phyloP scores from a whole-genome alignment of 2,329 filamentous ascomycete species.

The Trichoderma breve region DNA sequence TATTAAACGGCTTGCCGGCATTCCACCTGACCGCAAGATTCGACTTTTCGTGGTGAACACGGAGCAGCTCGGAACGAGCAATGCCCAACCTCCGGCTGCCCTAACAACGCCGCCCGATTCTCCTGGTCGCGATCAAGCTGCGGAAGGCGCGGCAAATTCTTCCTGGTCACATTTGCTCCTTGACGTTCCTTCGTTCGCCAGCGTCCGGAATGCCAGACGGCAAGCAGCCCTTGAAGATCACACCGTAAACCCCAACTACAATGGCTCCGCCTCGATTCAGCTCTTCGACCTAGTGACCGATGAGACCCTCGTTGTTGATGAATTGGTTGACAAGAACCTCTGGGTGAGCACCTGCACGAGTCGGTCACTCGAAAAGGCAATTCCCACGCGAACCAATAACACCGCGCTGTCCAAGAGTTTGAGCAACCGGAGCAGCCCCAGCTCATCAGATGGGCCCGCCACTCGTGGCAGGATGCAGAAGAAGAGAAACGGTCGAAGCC shows the following conservation, averaged over 20 bases:
- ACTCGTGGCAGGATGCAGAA: slow-evolving; percentile 71
- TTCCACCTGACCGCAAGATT: slow-evolving; percentile 70
- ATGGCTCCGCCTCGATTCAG: slow-evolving; percentile 66
- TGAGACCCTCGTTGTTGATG: slow-evolving; percentile 80
- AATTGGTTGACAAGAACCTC: slow-evolving; percentile 59
- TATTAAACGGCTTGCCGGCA: slow-evolving; percentile 65
- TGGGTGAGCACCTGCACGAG: slow-evolving; percentile 54
- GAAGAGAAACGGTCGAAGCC: slow-evolving; percentile 65
- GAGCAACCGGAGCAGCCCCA: slow-evolving; percentile 64
- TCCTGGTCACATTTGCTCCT: slow-evolving; percentile 44
- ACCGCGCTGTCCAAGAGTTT: slow-evolving; percentile 29
- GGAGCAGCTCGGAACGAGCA: slow-evolving; percentile 37
- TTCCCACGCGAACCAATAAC: slow-evolving; percentile 33
- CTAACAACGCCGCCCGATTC: slow-evolving; percentile 43
- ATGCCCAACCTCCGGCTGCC: slow-evolving; percentile 35
- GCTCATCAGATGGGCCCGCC: slow-evolving; percentile 53
- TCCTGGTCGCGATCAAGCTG: slow-evolving; percentile 31
- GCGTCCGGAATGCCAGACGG: slow-evolving; percentile 30
- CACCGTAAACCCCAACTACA: slow-evolving; percentile 72
- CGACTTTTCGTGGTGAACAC: slow-evolving; percentile 67
- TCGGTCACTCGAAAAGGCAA: slow-evolving; percentile 34
- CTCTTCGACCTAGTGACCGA: slow-evolving; percentile 68
- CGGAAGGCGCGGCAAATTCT: slow-evolving; percentile 29
- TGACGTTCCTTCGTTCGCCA: slow-evolving; percentile 54
- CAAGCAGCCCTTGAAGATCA: slow-evolving; percentile 52